Conservation (phyloP, 176 grass and related monocot species). For the Poa pratensis region DNA sequence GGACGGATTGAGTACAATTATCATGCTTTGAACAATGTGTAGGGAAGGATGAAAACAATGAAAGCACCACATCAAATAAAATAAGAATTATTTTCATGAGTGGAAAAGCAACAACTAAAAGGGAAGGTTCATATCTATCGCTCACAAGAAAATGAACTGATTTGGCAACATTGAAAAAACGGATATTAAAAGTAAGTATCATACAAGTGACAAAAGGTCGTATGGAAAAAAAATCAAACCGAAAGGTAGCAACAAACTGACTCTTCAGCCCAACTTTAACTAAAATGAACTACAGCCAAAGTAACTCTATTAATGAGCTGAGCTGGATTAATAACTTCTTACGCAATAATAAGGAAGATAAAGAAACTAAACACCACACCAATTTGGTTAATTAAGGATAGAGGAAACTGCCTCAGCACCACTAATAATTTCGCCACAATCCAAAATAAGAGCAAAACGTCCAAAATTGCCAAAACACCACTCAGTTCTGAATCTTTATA, state of each 20-base stretch:
- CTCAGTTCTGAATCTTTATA: neutral
- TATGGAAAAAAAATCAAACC: neutral
- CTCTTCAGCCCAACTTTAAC: neutral
- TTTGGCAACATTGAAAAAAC: neutral
- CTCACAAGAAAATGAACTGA: neutral
- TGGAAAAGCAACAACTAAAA: neutral
- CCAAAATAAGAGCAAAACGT: neutral
- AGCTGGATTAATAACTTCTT: neutral
- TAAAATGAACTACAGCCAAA: neutral
- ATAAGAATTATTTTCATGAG: neutral
- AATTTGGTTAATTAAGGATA: neutral
- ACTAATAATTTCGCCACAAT: neutral
- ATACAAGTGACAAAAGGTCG: neutral
- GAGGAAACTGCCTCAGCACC: neutral
- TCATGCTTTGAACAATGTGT: neutral
- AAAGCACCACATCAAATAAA: neutral
- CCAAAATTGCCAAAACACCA: neutral
- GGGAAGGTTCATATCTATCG: neutral
- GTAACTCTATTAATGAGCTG: neutral
- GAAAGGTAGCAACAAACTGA: neutral
- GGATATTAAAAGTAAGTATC: neutral
- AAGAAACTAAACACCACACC: neutral
- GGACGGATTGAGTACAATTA: neutral
- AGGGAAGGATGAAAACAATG: neutral
- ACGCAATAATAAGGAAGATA: neutral